phyloP scores from a whole-genome alignment of 768 basidiomycete genomes.

The Chlorophyllum brunneum region DNA sequence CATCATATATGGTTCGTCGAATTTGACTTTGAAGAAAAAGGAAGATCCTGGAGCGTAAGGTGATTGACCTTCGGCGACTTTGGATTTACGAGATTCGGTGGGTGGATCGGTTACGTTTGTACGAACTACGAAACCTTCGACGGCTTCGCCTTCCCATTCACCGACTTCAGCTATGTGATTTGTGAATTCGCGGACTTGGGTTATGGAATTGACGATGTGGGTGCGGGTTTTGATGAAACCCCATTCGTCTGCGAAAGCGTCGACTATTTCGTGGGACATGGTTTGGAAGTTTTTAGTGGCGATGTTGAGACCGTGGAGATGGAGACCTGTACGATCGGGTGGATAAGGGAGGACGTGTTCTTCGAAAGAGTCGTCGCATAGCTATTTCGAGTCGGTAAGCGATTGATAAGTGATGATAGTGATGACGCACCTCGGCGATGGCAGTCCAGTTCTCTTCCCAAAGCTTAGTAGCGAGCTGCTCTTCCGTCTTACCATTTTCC shows the following conservation, averaged over 20 bases:
- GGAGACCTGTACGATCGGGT: constrained; percentile 80
- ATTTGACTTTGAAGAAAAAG: constrained; percentile 99
- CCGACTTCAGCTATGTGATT: constrained; percentile 61
- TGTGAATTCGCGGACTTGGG: constrained; percentile 72
- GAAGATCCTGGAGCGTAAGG: constrained; percentile 79
- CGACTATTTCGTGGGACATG: constrained; percentile 59
- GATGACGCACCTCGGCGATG: constrained; percentile 72
- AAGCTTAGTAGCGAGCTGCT: constrained; percentile 66
- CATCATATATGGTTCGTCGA: constrained; percentile 98
- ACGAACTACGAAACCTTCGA: constrained; percentile 95
- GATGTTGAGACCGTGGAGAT: constrained; percentile 88
- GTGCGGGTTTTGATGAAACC: constrained; percentile 84
- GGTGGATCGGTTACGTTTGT: constrained; percentile 53
- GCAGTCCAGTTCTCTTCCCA: constrained; percentile 88
- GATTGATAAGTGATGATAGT: not conserved
- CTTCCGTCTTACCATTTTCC: constrained; percentile 59
- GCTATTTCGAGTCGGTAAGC: constrained; percentile 38
- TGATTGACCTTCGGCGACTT: constrained; percentile 28
- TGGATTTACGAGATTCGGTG: constrained; percentile 30
- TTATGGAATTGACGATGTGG: constrained; percentile 51
- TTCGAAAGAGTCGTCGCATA: constrained; percentile 96
- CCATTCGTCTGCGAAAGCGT: constrained; percentile 83
- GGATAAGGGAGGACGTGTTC: constrained; percentile 91
- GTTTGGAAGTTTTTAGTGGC: constrained; percentile 67
- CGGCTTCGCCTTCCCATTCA: constrained; percentile 76